Evolutionary conservation across 768 basidiomycete genomes (phyloP).

Genomic region (Xerocomus potaroensis): DNA sequence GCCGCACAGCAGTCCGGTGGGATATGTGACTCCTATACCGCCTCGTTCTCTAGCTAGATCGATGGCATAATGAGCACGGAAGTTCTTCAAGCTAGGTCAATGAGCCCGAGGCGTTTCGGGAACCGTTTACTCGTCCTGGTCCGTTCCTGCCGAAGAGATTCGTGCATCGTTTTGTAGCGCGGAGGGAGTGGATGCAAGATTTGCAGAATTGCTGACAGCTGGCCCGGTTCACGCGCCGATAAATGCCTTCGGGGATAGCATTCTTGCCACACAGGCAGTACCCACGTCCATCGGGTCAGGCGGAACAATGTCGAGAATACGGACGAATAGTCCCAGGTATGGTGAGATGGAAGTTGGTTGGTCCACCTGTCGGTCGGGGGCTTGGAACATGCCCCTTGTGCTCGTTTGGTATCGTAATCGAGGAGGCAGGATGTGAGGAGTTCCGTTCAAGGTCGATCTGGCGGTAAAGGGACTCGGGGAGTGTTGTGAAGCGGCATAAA

Average conservation of each 20-base stretch:
- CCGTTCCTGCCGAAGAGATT: constrained; percentile 20
- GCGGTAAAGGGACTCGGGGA: constrained; percentile 11
- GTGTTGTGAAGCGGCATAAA: constrained; percentile 7
- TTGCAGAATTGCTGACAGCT: neutral
- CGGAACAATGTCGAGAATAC: neutral
- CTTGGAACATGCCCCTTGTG: constrained; percentile 10
- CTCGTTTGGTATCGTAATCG: constrained; percentile 22
- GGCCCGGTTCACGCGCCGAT: neutral
- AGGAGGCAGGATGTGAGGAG: constrained; percentile 21
- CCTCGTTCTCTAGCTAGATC: neutral
- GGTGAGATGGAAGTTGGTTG: constrained; percentile 4
- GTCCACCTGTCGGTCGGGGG: neutral
- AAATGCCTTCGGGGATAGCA: too few species aligned
- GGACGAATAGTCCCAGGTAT: neutral
- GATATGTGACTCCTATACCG: neutral
- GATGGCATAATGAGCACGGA: neutral
- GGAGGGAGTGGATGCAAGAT: neutral
- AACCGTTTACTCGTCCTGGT: too few species aligned
- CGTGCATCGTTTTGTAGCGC: constrained; percentile 13
- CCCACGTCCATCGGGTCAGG: constrained; percentile 6
- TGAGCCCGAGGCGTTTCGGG: too few species aligned
- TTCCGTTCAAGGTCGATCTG: constrained; percentile 20
- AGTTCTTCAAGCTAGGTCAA: neutral
- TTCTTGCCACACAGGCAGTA: constrained; percentile 1
- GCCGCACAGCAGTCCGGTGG: neutral